Base-by-base conservation (phyloP, 2,329 filamentous ascomycete genomes). In the Penicillium sp. region DNA sequence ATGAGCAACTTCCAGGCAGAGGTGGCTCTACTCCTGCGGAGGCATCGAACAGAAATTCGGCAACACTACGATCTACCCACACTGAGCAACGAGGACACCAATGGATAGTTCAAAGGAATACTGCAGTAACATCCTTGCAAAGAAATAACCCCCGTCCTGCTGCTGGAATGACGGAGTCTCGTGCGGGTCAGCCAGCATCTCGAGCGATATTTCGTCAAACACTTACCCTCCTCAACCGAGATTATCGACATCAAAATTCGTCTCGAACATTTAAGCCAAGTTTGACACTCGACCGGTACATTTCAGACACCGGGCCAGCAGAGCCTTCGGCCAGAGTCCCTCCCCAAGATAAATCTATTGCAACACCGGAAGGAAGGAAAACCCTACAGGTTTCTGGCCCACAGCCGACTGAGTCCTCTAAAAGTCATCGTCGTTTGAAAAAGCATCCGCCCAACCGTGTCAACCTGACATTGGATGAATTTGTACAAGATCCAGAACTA, bases 401-500 rank as follows among this genome's bases (percentile, higher is more conserved):
- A 7, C n/a, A n/a, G 8, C n/a, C 44, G 12, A 21, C 27, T 5
- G 39, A 46, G 23, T 15, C 20, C 5, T 9, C 29, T n/a, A n/a
- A 40, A 33, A 40, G 57, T 27, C 61, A 57, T n/a, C 66, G 58
- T 49, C 59, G 58, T 15, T 43, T 50, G 59, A 66, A 59, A 65
- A 80, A 80, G 56, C 52, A 62, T 1, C 65, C 63, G 4, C 74
- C 81, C 13, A 72, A 63, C 18, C 74, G 77, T 36, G 47, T 84
- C 21, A 75, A 83, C 59, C 59, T 76, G 7, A 75, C 79, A 49
- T 60, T 70, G 2, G 63, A 72, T 39, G 70, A 78, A 2, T 62
- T 51, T 26, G 24, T 18, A 8, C 54, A 61, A 42, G 78, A 76
- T 56, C 72, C 78, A 46, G 77, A 79, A 54, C 72, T 75, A 34